Base-by-base conservation (phyloP, 163 green algal species). In the Prototheca stagnorum region DNA sequence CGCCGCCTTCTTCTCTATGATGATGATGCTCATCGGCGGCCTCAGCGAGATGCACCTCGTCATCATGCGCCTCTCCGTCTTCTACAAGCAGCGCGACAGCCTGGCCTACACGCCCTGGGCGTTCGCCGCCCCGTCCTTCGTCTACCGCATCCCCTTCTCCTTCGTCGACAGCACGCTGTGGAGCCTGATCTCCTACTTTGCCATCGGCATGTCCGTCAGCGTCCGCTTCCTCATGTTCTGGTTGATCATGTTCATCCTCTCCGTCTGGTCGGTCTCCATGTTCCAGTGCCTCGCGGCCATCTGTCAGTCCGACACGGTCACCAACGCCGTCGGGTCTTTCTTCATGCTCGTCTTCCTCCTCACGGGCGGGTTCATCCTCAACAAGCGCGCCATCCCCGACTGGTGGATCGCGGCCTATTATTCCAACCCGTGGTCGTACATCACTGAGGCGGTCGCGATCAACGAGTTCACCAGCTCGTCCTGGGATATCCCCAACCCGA, bases 41-140 rank as follows among this genome's bases (percentile, higher is more conserved):
- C 25, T 35, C 17, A 14, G 11, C 24, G 59, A 68, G 56, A 52
- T 56, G 42, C 54, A 65, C 36, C 51, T 74, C 19, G 35, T 59
- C 7, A 53, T 40, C 8, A 37, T 62, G 53, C 58, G 65, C 11
- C 59, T 84, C 39, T 53, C 50, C 26, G 57, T 85, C 21, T 86
- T 85, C 53, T 81, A 71, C 61, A 81, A 81, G 56, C 77, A 88
- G 61, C 59, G 74, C 1, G 56, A 54, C 17, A 55, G 53, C 34
- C 35, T 31, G 1, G 47, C 60, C 22, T 66, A 53, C 43, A 50
- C 57, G 35, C 48, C 62, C 26, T 84, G 66, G 67, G 49, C 59
- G 6, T 81, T 72, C 50, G 56, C 52, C 8, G 9, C 80, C 25
- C 74, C 78, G 9, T 61, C 61, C 22, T 67, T 56, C 11, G 27